These are phyloP conservation scores for Exutisphaerella laricina DNA, from an alignment of 2,329 filamentous ascomycete genomes.

Conservation along the genomic window DNA sequence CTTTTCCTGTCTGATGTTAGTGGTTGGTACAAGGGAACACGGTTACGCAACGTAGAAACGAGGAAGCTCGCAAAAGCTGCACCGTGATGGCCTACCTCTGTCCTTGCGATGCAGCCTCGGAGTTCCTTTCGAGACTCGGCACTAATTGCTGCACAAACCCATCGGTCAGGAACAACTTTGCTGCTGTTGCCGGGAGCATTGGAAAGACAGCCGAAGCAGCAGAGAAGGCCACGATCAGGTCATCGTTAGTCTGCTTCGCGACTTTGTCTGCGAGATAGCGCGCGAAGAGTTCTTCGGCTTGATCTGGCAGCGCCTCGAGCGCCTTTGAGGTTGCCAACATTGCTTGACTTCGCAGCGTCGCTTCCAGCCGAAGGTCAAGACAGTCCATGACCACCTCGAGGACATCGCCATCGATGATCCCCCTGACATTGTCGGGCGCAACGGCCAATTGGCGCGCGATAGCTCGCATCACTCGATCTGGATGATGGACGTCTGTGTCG, in stretches of 20 bases:
- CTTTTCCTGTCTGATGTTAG: conserved; percentile 61
- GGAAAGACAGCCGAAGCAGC: conserved; percentile 87
- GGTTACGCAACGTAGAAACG: too few relatives aligned
- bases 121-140: conserved; percentile 49
- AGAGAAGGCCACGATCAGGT: conserved; percentile 86
- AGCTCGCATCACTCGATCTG: conserved; percentile 56
- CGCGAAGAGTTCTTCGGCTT: conserved; percentile 59
- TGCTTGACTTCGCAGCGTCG: conserved; percentile 71
- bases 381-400: conserved; percentile 82
- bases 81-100: conserved; percentile 25
- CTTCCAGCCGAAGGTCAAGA: conserved; percentile 74
- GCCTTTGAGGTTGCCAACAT: conserved; percentile 77
- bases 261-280: conserved; percentile 70
- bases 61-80: not conserved
- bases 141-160: conserved; percentile 76
- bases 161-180: conserved; percentile 78
- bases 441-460: conserved; percentile 55
- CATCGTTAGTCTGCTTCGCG: conserved; percentile 71
- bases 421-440: conserved; percentile 51
- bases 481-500: conserved; percentile 75
- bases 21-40: too few relatives aligned
- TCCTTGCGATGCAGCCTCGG: conserved; percentile 28
- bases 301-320: conserved; percentile 68
- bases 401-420: conserved; percentile 67
- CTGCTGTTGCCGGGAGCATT: conserved; percentile 67